Conservation (phyloP, 805 yeast species). For the Sugiyamaella smithiae region DNA sequence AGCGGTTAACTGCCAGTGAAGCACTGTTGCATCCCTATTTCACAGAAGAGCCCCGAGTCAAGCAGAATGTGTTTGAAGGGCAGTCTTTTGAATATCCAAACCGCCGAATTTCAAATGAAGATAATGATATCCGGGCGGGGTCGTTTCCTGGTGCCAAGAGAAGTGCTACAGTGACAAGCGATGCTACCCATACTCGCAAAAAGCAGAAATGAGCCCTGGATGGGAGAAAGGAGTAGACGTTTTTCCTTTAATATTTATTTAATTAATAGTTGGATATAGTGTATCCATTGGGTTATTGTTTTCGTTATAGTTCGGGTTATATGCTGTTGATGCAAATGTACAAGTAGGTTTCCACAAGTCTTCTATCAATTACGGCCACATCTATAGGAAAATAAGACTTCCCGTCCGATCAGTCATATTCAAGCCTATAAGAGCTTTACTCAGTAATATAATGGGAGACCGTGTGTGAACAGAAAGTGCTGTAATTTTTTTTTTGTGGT, state of each 20-base stretch:
- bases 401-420: conserved; percentile 62
- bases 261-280: too few relatives aligned
- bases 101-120: conserved; percentile 83
- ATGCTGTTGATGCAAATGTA: too few relatives aligned
- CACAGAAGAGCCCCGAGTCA: conserved; percentile 62
- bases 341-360: too few relatives aligned
- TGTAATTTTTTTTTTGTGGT: conserved; percentile 42
- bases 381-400: conserved; percentile 59
- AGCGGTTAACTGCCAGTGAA: conserved; percentile 71
- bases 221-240: too few relatives aligned
- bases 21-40: conserved; percentile 80
- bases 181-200: conserved; percentile 23
- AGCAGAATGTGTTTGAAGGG: conserved; percentile 77
- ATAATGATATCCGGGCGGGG: conserved; percentile 62
- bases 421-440: conserved; percentile 57
- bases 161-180: conserved; percentile 26
- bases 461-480: conserved; percentile 57
- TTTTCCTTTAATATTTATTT: too few relatives aligned
- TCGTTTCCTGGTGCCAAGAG: conserved; percentile 35
- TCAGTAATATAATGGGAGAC: conserved; percentile 58
- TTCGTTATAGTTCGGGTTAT: too few relatives aligned
- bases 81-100: conserved; percentile 74
- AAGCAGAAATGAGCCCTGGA: conserved; percentile 28
- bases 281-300: too few relatives aligned
- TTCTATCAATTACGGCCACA: conserved; percentile 54